phyloP scores from a whole-genome alignment of 257 asterid species.

The Eucommia ulmoides region DNA sequence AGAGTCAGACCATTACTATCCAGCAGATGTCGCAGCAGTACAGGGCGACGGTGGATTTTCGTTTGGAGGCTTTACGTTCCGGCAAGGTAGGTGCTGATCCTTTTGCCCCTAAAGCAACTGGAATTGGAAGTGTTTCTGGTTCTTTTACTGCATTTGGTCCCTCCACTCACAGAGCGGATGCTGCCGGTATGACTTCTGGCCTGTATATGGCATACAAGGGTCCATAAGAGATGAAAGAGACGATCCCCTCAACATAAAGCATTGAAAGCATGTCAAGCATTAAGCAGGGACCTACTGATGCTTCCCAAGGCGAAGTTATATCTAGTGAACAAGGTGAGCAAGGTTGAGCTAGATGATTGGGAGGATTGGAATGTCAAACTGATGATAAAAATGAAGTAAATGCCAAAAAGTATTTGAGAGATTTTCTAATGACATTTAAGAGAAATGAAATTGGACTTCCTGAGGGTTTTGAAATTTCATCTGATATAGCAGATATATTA shows the following conservation, averaged over 20 bases:
- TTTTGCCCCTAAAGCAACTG: too few species aligned
- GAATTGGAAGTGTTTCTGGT: too few species aligned
- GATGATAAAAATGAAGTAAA: constrained; percentile 1
- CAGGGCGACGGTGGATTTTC: too few species aligned
- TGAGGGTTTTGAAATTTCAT: constrained; percentile 10
- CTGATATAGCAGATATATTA: constrained; percentile 12
- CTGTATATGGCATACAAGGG: constrained; percentile 84
- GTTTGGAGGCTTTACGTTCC: too few species aligned
- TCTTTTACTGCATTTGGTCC: too few species aligned
- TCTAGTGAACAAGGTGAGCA: constrained; percentile 12
- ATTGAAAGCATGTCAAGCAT: constrained; percentile 4
- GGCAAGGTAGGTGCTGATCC: too few species aligned
- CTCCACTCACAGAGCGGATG: constrained; percentile 64
- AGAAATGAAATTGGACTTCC: constrained; percentile 17
- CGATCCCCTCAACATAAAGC: constrained; percentile 21
- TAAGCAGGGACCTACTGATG: constrained; percentile 7
- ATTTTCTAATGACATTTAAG: constrained; percentile 17
- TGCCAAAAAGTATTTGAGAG: constrained; percentile 17
- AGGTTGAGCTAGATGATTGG: too few species aligned
- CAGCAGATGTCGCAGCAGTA: too few species aligned
- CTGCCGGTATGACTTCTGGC: constrained; percentile 74
- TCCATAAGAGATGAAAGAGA: constrained; percentile 72
- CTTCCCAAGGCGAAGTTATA: constrained; percentile 3
- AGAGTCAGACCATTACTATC: too few species aligned
- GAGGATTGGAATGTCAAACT: constrained; percentile 4